Percentiles rank a stretch among this genome's conserved stretches.
phyloP scores from a whole-genome alignment of 2,329 filamentous ascomycete genomes.

The Scedosporium aurantiacum region DNA sequence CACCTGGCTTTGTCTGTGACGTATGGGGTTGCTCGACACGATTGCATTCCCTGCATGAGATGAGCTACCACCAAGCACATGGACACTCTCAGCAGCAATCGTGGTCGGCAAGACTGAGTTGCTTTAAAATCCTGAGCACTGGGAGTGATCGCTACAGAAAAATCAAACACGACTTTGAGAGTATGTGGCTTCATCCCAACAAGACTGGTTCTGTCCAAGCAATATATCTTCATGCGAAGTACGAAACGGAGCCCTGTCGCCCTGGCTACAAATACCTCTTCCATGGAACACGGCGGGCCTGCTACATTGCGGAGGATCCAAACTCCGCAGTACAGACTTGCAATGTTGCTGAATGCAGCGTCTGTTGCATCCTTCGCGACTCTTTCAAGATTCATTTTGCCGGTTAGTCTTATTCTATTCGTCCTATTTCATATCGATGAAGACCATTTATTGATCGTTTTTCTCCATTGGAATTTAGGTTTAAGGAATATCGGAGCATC shows the following conservation, averaged over 20 bases:
- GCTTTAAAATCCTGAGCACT: background rate
- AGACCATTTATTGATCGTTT: background rate
- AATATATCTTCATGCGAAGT: background rate
- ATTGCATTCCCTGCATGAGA: no score
- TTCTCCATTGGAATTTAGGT: background rate
- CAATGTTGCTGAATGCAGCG: background rate
- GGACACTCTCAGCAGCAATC: background rate
- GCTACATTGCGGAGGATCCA: background rate
- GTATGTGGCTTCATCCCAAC: background rate
- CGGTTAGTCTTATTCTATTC: background rate
- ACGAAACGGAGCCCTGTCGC: background rate
- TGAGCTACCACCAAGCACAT: background rate
- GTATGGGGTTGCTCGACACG: no score
- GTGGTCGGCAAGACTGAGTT: background rate
- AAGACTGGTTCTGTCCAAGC: background rate
- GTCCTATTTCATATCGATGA: background rate
- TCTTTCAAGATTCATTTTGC: background rate
- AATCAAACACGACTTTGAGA: background rate
- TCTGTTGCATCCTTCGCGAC: background rate
- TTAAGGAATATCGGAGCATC: background rate
- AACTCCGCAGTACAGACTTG: background rate
- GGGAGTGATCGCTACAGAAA: background rate
- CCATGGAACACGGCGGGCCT: background rate
- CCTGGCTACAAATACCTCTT: background rate
- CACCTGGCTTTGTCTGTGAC: no score